Base-by-base conservation (phyloP, 208 protist genomes). In the Herpetomonas tarakana region DNA sequence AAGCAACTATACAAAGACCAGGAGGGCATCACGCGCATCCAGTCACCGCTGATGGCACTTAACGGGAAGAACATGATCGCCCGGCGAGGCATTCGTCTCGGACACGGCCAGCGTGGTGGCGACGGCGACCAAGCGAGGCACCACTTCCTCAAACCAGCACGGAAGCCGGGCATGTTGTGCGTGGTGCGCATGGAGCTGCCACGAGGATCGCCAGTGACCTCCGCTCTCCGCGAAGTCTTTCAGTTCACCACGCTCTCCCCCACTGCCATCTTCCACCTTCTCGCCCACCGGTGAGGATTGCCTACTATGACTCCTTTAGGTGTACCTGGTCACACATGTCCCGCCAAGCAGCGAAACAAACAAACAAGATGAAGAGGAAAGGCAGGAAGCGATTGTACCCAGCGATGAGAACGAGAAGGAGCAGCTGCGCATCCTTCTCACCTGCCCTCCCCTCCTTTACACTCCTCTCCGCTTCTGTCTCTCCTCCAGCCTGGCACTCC, bases 61-160 rank as follows among this genome's bases (percentile, higher is more conserved):
- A 76, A 67, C 9, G 59, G 53, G 0, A 85, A 84, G 53, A 90
- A 87, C 38, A 73, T 86, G 61, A 68, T 88, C 3, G 67, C 78
- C 9, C 80, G 88, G 0, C 28, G 62, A 16, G 88, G 88, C 24
- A 84, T 94, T 39, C 77, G 76, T 41, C 9, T 6, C 35, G 6
- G 9, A 14, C 35, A 14, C 6, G 35, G 35, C 35, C 9, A 14
- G 35, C 9, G 35, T 41, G 35, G 9, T 14, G 35, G 35, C 35
- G 35, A 41, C 26, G 74, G 71, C n/a, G 65, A 61, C 18, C 65
- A 80, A 41, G 75, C 70, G 6, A 82, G 88, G 39, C 56, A 59
- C 41, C 67, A 81, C 41, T 92, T 92, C 56, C 67, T 91, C 18
- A 90, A 91, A 59, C 82, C 83, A 2, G 88, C 85, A 3, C 73